phyloP scores from a whole-genome alignment of 108 stramenopile genomes.

The Nannochloropsis granulata region DNA sequence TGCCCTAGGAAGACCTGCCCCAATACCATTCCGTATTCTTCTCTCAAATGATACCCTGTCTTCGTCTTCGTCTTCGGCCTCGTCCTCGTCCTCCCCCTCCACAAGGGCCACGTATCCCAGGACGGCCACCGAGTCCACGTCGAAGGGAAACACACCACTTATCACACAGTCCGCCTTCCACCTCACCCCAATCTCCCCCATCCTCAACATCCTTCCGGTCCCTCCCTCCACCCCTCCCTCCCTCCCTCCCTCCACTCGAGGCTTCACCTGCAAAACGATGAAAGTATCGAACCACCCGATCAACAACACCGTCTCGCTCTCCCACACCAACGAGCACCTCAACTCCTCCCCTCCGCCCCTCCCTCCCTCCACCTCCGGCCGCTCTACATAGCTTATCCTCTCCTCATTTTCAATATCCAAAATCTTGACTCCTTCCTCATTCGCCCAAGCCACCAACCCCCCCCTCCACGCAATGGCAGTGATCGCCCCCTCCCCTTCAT shows the following conservation, averaged over 20 bases:
- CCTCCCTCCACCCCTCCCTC: background rate
- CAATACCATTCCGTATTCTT: too few relatives aligned
- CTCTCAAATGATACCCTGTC: too few relatives aligned
- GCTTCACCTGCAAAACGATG: slow-evolving; percentile 15
- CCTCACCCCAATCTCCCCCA: slow-evolving; percentile 6
- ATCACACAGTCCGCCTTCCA: slow-evolving; percentile 24
- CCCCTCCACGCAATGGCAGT: slow-evolving; percentile 34
- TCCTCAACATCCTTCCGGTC: background rate
- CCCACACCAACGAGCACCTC: slow-evolving; percentile 16
- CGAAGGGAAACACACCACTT: slow-evolving; percentile 23
- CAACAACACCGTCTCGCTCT: slow-evolving; percentile 9
- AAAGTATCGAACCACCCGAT: slow-evolving; percentile 20
- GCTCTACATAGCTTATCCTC: slow-evolving; percentile 30
- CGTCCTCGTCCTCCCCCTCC: slow-evolving; percentile 7
- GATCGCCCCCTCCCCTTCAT: slow-evolving; percentile 26
- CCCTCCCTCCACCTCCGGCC: slow-evolving; percentile 1
- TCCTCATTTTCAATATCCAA: slow-evolving; percentile 35
- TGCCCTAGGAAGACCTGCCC: too few relatives aligned
- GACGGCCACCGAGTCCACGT: slow-evolving; percentile 15
- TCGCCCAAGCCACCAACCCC: slow-evolving; percentile 28
- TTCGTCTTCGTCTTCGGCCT: background rate
- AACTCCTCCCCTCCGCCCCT: background rate
- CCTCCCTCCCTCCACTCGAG: background rate
- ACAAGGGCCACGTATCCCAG: slow-evolving; percentile 15
- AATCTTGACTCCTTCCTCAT: slow-evolving; percentile 29